Evolutionary conservation across 75 land plant species (phyloP).

Genomic region (Cupressus sempervirens): DNA sequence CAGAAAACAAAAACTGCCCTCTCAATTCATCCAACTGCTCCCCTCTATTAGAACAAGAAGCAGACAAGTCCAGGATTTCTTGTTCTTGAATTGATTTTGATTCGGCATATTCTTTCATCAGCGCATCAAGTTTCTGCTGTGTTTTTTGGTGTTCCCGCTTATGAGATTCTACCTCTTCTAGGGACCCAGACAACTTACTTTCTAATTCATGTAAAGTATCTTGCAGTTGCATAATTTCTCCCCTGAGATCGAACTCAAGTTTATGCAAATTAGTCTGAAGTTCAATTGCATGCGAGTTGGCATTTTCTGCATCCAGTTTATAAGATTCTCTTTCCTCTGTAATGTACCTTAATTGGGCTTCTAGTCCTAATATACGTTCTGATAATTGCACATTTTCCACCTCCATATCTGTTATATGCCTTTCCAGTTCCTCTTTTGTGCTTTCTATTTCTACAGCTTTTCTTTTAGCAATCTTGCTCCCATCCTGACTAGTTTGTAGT

Average conservation of each 20-base stretch:
- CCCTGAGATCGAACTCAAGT: conserved; percentile 34
- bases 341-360: conserved; percentile 53
- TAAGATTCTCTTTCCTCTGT: conserved; percentile 46
- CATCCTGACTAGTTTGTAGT: conserved; percentile 23
- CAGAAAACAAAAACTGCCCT: conserved; percentile 17
- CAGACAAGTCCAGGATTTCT: conserved; percentile 35
- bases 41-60: conserved; percentile 31
- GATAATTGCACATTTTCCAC: conserved; percentile 52
- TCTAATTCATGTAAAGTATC: conserved; percentile 31
- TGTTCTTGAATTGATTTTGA: conserved; percentile 29
- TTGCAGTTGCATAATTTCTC: conserved; percentile 27
- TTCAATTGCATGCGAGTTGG: conserved; percentile 18
- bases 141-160: conserved; percentile 28
- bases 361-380: conserved; percentile 53
- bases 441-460: conserved; percentile 44
- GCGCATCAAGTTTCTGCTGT: conserved; percentile 33
- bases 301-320: conserved; percentile 38
- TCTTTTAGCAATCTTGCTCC: conserved; percentile 18
- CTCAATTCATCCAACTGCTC: conserved; percentile 32
- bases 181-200: conserved; percentile 27
- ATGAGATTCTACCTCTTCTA: conserved; percentile 41
- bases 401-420: conserved; percentile 49
- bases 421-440: conserved; percentile 41
- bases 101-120: conserved; percentile 43
- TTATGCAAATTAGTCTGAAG: conserved; percentile 37